phyloP scores from a whole-genome alignment of 345 rosid species.

The Eucalyptus brandiana region DNA sequence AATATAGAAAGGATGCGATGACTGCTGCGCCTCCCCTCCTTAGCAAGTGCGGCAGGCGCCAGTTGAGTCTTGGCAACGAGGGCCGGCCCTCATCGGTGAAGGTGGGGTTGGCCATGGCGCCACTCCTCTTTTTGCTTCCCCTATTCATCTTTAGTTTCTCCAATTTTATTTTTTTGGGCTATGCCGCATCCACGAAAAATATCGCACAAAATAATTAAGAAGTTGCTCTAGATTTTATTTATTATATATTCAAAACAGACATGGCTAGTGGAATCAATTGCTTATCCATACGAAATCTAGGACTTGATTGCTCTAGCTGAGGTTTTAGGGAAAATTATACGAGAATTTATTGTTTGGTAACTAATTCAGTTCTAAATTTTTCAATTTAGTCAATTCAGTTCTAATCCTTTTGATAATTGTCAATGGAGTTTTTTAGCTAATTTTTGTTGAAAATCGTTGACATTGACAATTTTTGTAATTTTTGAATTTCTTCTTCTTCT shows the following conservation, averaged over 20 bases:
- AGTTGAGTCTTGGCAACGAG: not conserved
- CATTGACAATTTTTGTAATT: not conserved
- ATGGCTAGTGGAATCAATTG: not conserved
- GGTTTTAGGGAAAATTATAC: not conserved
- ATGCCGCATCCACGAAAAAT: not conserved
- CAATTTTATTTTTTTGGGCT: not conserved
- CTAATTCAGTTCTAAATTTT: rapidly evolving
- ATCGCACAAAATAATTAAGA: not conserved
- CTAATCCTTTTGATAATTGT: not conserved
- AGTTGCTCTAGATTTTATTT: not conserved
- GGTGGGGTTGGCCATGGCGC: not conserved
- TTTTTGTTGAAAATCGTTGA: not conserved
- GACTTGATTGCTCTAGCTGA: not conserved
- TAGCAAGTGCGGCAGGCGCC: not conserved
- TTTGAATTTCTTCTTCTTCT: too few species aligned
- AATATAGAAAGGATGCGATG: not conserved
- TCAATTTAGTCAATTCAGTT: rapidly evolving
- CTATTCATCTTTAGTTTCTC: not conserved
- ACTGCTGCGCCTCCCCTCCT: not conserved
- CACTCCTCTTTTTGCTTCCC: not conserved
- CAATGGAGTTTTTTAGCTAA: not conserved
- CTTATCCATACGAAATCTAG: not conserved
- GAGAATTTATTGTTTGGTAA: not conserved
- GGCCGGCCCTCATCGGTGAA: not conserved
- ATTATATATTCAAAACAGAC: not conserved